Evolutionary conservation across 2,329 filamentous ascomycete species (phyloP), one percentile per base, ranked within the genome.

Genomic region (Chaetomium sp.): DNA sequence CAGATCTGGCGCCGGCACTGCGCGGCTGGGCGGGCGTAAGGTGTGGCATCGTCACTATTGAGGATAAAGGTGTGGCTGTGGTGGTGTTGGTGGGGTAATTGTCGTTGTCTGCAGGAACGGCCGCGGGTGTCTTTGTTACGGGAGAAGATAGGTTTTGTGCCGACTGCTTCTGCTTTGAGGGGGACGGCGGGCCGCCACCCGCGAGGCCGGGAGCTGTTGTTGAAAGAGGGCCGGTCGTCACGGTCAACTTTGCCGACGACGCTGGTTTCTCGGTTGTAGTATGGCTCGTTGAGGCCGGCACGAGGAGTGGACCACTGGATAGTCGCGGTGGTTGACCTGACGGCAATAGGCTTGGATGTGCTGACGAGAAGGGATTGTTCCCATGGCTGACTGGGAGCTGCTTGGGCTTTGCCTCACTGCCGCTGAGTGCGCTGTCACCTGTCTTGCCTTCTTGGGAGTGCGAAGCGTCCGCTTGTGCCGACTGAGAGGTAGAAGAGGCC

Each of bases 351-450:
- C 62, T 71, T 9, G 74, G 73, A 56, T 75, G 73, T 27, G 71
- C 69, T 5, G 72, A 73, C n/a, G 72, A 72, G 59, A 75, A 76
- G 3, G 73, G 70, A 48, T 76, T 70, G 56, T 62, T 62, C 14
- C 64, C 67, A 35, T 67, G 65, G 6, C 65, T 67, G 49, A 69
- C 71, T 27, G 65, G 50, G 38, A 67, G 67, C 4, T 49, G 46
- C 9, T 43, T 10, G 7, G 34, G 36, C 4, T 6, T 38, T 36
- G 37, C 10, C 4, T 35, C 19, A 10, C 10, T 34, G 14, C 14
- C 34, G 32, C 6, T 37, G 1, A 12, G 42, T 3, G 53, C 37
- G 53, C 10, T 41, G 27, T 38, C 49, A 40, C 12, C 38, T 2
- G 12, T 42, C 34, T n/a, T 32, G 5, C 51, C 42, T 14, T 33